Conservation (phyloP, 495 filamentous ascomycete genomes). For the Xylaria curta region DNA sequence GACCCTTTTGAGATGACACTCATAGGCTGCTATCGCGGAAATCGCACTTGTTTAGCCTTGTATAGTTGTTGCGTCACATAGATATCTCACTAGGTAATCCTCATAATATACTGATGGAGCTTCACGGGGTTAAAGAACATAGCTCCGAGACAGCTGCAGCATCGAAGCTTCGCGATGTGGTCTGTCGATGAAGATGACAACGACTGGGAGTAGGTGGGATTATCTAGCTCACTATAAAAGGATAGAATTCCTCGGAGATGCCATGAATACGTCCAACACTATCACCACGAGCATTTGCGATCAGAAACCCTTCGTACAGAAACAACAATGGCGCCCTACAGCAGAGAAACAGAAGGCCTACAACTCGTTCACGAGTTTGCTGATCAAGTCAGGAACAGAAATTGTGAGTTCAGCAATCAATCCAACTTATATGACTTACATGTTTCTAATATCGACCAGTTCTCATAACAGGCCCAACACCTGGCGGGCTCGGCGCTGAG, state of each 20-base stretch:
- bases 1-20: background rate
- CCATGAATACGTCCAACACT: background rate
- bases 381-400: constrained; percentile 46
- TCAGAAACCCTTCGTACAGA: background rate
- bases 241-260: background rate
- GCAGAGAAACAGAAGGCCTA: constrained; percentile 41
- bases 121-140: constrained; percentile 11
- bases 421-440: too few relatives aligned
- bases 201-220: background rate
- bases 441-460: constrained; percentile 25
- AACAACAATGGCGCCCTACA: constrained; percentile 31
- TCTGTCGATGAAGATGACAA: background rate
- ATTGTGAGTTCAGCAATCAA: constrained; percentile 36
- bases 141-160: constrained; percentile 4
- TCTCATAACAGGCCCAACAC: constrained; percentile 59
- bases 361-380: constrained; percentile 47
- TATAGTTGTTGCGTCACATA: background rate
- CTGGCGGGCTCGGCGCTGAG: constrained; percentile 52
- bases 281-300: background rate
- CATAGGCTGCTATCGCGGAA: background rate
- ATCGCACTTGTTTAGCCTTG: background rate
- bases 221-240: constrained; percentile 10
- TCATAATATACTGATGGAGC: background rate
- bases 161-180: background rate
- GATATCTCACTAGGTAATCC: background rate